Evolutionary conservation across 1,284 basidiomycete species (phyloP).

Genomic region (Dichomitus squalens): DNA sequence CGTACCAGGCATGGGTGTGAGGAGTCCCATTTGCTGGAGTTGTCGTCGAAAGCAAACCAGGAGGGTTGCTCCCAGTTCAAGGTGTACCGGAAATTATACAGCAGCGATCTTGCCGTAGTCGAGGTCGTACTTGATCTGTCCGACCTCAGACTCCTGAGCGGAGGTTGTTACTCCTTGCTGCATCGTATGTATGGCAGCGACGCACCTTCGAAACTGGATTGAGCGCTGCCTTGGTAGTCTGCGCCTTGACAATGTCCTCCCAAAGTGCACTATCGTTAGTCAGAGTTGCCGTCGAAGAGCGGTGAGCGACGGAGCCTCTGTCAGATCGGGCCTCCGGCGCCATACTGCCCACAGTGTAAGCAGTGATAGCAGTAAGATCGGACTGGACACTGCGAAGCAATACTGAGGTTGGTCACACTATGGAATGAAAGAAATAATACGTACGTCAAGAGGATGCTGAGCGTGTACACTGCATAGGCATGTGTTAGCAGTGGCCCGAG

Average conservation of each 20-base stretch:
- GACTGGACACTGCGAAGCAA: not conserved
- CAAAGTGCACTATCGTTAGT: conserved; percentile 6
- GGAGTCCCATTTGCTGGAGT: too few relatives aligned
- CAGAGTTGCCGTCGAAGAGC: conserved; percentile 8
- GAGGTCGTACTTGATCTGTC: not conserved
- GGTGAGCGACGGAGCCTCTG: not conserved
- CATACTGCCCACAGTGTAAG: not conserved
- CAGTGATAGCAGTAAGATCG: not conserved
- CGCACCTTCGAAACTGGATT: conserved; percentile 5
- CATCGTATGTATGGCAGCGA: not conserved
- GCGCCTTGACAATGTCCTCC: conserved; percentile 14
- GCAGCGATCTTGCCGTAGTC: not conserved
- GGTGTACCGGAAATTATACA: too few relatives aligned
- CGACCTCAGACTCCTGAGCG: not conserved
- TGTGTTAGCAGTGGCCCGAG: not conserved
- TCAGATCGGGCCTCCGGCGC: not conserved
- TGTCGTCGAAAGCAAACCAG: too few relatives aligned
- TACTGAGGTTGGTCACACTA: not conserved
- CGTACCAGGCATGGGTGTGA: too few relatives aligned
- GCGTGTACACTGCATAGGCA: conserved; percentile 12
- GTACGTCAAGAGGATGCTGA: conserved; percentile 19
- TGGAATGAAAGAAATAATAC: not conserved
- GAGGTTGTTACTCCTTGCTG: too few relatives aligned
- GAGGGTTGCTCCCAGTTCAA: too few relatives aligned
- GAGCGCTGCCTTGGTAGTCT: conserved; percentile 5